Percentiles rank a stretch among this genome's conserved stretches.
Evolutionary conservation across 78 protist species (phyloP).

Genomic region (Acrasis kona): DNA sequence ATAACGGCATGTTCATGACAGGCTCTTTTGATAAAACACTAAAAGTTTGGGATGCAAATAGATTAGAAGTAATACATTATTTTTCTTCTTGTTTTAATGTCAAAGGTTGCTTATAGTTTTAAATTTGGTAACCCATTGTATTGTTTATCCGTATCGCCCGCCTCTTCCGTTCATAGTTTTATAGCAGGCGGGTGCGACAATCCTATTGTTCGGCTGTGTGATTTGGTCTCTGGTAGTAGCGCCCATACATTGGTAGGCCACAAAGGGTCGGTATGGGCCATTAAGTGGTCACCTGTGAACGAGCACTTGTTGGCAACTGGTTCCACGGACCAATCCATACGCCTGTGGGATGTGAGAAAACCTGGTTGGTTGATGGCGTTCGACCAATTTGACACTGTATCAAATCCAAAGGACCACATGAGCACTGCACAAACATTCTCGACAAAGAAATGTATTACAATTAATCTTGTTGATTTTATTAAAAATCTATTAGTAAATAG

Average conservation of each 20-base stretch:
- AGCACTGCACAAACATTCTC: too few species aligned
- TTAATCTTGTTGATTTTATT: too few species aligned
- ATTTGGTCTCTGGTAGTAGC: neutral
- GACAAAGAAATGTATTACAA: too few species aligned
- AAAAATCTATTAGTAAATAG: too few species aligned
- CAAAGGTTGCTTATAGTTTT: neutral
- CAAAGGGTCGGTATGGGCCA: neutral
- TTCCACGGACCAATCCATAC: neutral
- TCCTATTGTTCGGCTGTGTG: neutral
- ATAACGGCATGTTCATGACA: neutral
- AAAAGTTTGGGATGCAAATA: neutral
- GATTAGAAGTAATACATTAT: too few species aligned
- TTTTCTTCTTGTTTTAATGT: too few species aligned
- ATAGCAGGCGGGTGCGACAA: neutral
- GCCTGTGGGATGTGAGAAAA: slow-evolving; percentile 4
- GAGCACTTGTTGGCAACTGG: neutral
- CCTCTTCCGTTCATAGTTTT: neutral
- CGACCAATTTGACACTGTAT: too few species aligned
- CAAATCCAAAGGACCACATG: too few species aligned
- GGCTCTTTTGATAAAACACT: neutral
- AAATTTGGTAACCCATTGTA: neutral
- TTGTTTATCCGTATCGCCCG: neutral
- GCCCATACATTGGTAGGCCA: neutral
- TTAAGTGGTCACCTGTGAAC: slow-evolving; percentile 5
- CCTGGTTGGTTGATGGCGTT: too few species aligned